Evolutionary conservation across 163 green algal genomes (phyloP).

Genomic region (Chloroidium sp.): DNA sequence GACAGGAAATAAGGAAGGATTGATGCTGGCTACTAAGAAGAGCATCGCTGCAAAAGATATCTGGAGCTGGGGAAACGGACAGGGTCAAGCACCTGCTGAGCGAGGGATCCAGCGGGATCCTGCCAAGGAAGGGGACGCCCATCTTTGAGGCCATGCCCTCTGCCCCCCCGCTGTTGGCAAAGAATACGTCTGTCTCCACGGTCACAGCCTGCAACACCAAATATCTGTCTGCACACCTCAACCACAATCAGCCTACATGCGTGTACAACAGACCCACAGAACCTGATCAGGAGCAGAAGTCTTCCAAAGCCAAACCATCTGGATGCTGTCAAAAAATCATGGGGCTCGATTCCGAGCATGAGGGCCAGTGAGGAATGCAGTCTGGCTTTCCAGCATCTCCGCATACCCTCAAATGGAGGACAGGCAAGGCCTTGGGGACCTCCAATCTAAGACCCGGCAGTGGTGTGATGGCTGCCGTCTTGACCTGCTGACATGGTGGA

Average conservation of each 20-base stretch:
- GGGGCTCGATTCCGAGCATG: too few relatives aligned
- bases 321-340: too few relatives aligned
- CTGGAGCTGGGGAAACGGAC: too few relatives aligned
- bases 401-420: too few relatives aligned
- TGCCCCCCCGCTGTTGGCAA: slow-evolving; percentile 35
- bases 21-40: background rate
- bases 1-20: background rate
- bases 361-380: background rate
- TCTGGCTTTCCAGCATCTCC: background rate
- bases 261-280: too few relatives aligned
- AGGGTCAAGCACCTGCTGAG: slow-evolving; percentile 35
- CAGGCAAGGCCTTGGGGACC: too few relatives aligned
- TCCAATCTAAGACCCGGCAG: too few relatives aligned
- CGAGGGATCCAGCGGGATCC: slow-evolving; percentile 72
- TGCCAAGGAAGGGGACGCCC: slow-evolving; percentile 38
- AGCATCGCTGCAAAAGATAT: slow-evolving; percentile 3
- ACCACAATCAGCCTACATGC: background rate
- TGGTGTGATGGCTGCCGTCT: too few relatives aligned
- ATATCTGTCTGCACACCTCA: background rate
- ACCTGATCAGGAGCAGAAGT: too few relatives aligned
- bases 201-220: slow-evolving; percentile 16
- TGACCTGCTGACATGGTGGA: too few relatives aligned
- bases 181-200: slow-evolving; percentile 63
- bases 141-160: slow-evolving; percentile 70
- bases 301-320: too few relatives aligned